Evolutionary conservation across 208 protist species (phyloP), one percentile per base, ranked within the genome.

Genomic region (Crithidia expoeki): DNA sequence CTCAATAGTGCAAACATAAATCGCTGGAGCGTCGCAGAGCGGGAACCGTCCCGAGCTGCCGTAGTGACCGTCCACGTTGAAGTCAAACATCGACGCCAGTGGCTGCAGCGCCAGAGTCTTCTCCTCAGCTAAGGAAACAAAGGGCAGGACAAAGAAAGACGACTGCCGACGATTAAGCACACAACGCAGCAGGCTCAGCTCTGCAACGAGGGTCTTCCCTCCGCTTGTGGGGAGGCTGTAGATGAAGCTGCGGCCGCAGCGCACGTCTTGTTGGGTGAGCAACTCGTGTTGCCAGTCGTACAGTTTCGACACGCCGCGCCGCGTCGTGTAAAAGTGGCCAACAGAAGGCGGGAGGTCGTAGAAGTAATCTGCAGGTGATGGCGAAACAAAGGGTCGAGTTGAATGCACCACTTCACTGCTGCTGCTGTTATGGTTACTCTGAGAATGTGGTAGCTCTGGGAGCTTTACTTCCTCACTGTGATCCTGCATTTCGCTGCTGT

Each of bases 1-100:
- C 67, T 98, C 97, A 62, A 98, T 98, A 0, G 97, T 98, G 72
- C 92, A 97, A 16, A 97, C 89, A 60, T 82, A 92, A 11, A 96
- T 57, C 12, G 83, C 50, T 0, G 81, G 85, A 0, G 72, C 64
- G 9, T 67, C 52, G 16, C 76, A 79, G 21, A 91, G 72, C 25
- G 93, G 91, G 40, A 95, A 81, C 36, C 82, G 75, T 3, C 92
- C 91, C 36, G 75, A 76, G 40, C 74, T 79, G 42, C 89, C 90
- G 72, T 89, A 94, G 70, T 96, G 95, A 5, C 82, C 82, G 2
- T 96, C 92, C 28, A 97, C 88, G 44, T 55, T 60, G 75, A 97
- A 98, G 36, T 79, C 85, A 40, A 96, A 83, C 0, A 49, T 49
- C 19, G 78, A 64, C 4, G 79, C 75, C 23, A 98, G 78, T 12